phyloP scores from a whole-genome alignment of 352 stramenopile species.

The Phytopythium delawarense region DNA sequence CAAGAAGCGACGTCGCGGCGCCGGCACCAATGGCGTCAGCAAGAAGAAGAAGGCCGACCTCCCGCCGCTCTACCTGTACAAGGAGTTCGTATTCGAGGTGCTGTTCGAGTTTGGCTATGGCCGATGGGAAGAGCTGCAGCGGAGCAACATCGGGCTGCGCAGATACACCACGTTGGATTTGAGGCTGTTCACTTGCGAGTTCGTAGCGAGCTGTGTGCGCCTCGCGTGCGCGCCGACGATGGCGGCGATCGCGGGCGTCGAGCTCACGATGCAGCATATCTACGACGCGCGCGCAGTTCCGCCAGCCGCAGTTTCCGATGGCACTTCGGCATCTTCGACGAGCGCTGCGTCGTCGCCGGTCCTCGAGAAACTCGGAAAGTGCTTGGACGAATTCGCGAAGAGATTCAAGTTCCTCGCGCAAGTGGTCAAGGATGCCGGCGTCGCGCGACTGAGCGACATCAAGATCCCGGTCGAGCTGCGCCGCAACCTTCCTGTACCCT shows the following conservation, averaged over 20 bases:
- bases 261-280: constrained; percentile 2
- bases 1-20: constrained; percentile 17
- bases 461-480: constrained; percentile 15
- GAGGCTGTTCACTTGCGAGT: constrained; percentile 38
- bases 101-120: constrained; percentile 77
- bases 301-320: not conserved
- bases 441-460: constrained; percentile 20
- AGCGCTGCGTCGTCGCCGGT: not conserved
- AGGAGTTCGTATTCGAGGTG: constrained; percentile 38
- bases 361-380: not conserved
- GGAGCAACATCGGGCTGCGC: constrained; percentile 20
- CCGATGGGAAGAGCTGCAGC: constrained; percentile 73
- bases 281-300: not conserved
- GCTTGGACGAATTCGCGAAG: constrained; percentile 19
- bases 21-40: not conserved
- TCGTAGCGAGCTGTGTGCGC: constrained; percentile 48
- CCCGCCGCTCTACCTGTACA: constrained; percentile 33
- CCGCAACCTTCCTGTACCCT: constrained; percentile 3
- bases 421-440: constrained; percentile 45
- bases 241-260: not conserved
- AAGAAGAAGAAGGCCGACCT: constrained; percentile 26
- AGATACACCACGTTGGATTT: constrained; percentile 44
- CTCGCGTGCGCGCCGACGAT: constrained; percentile 26
- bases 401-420: constrained; percentile 39
- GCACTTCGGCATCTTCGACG: not conserved